Evolutionary conservation across 2,329 filamentous ascomycete genomes (phyloP), one percentile per base, ranked within the genome.

Genomic region (Scolecobasidium constrictum): DNA sequence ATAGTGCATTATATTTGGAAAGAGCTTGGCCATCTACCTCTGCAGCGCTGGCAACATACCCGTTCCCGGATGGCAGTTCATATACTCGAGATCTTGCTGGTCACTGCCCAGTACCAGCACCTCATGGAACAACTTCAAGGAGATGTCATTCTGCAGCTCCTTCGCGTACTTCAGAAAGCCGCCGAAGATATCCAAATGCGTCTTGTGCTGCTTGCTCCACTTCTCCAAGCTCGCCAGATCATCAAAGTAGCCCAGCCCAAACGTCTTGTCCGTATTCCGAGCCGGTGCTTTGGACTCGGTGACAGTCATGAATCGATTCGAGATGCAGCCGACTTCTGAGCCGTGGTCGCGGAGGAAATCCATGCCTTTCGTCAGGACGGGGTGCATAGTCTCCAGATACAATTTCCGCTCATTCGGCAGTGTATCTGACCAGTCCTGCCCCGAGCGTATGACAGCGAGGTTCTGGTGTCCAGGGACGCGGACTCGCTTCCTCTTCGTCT

Each of bases 361-460:
- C 66, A 69, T 69, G 0, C 66, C 67, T 33, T 54, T 54, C 15
- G 54, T 52, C 4, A 70, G 53, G 2, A 66, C 61, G 0, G 66
- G 66, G 42, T 68, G 64, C 63, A 69, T 68, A 4, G 60, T 66
- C 19, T 59, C 55, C 7, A 68, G 53, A 47, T 69, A 70, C 2
- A 69, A 48, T 35, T 59, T 55, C 1, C 64, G 56, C 53, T 70
- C 66, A 20, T 60, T 56, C 2, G 62, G 60, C 4, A 52, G 45
- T 2, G 65, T 66, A 18, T 50, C n/a, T 56, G 51, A 1, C 60
- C 26, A 31, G 26, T 31, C n/a, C n/a, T 31, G 26, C 9, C 26
- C 26, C n/a, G 26, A 31, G 9, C 26, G 26, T 9, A 31, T 31
- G 9, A 31, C 26, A 9, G 9, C 26, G n/a, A 31, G 26, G n/a